Percentiles rank a stretch among this genome's conserved stretches.
Conservation (phyloP, 2,329 filamentous ascomycete genomes). For the Periconia sp. region DNA sequence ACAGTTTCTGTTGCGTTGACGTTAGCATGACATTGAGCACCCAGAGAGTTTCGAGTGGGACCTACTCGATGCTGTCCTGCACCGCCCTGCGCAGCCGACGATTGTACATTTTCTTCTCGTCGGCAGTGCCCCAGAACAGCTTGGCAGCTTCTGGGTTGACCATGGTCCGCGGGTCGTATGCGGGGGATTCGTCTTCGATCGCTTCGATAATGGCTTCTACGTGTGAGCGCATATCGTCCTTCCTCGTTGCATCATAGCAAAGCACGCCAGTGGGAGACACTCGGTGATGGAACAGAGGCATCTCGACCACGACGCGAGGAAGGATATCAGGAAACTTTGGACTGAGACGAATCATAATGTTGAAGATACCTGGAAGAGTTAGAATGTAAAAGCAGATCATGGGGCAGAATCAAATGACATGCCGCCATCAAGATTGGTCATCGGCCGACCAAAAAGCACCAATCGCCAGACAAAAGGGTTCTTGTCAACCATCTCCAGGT, state of each 20-base stretch:
- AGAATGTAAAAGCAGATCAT: not conserved
- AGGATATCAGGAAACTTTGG: constrained; percentile 86
- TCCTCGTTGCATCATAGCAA: constrained; percentile 71
- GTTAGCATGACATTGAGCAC: not conserved
- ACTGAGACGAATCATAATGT: constrained; percentile 77
- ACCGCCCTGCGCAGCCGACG: constrained; percentile 78
- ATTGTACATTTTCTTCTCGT: constrained; percentile 83
- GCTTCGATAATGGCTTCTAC: constrained; percentile 79
- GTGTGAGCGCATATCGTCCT: constrained; percentile 78
- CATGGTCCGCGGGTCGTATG: constrained; percentile 85
- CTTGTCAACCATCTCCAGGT: constrained; percentile 72
- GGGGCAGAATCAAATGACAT: constrained; percentile 34
- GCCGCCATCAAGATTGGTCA: constrained; percentile 84
- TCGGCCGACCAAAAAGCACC: constrained; percentile 87
- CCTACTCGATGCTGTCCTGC: constrained; percentile 55
- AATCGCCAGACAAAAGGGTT: constrained; percentile 91
- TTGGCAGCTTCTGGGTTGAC: constrained; percentile 85
- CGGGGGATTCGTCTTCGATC: constrained; percentile 84
- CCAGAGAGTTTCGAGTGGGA: not conserved
- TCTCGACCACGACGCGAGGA: constrained; percentile 79
- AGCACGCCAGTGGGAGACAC: constrained; percentile 78
- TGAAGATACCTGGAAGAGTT: constrained; percentile 63
- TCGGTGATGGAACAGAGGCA: constrained; percentile 82
- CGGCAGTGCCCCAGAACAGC: constrained; percentile 79
- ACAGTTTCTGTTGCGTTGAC: not conserved